Evolutionary conservation across 140 eudicot species (phyloP).

Genomic region (Senecio squalidus): DNA sequence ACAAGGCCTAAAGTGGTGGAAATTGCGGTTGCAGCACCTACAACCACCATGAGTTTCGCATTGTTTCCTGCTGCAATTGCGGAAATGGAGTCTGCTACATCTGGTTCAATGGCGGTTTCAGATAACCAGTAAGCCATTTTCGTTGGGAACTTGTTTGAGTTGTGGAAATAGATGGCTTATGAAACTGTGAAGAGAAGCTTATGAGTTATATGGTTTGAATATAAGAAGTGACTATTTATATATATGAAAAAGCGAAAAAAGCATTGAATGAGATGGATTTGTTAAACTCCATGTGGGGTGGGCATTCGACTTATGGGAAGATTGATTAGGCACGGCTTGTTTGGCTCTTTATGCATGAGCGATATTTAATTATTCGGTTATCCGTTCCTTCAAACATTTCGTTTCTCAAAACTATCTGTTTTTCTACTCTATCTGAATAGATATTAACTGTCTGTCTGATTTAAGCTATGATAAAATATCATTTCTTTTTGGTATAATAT

Average conservation of each 20-base stretch:
- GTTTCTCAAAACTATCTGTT: background rate
- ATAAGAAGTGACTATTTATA: conserved; percentile 20
- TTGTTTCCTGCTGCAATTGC: conserved; percentile 87
- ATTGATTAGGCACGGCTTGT: conserved; percentile 34
- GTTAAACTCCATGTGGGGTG: conserved; percentile 29
- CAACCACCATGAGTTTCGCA: conserved; percentile 68
- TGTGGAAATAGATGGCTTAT: conserved; percentile 20
- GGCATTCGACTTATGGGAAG: conserved; percentile 24
- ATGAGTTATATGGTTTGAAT: conserved; percentile 17
- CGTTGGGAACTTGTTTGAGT: background rate
- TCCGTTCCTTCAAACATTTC: background rate
- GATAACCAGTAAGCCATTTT: conserved; percentile 81
- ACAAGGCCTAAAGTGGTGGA: conserved; percentile 61
- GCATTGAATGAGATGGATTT: conserved; percentile 12
- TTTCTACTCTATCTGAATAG: background rate
- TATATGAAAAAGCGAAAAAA: background rate
- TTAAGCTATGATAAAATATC: too few species aligned
- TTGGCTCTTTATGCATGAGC: conserved; percentile 24
- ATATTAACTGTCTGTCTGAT: too few species aligned
- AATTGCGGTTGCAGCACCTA: conserved; percentile 44
- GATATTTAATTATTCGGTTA: conserved; percentile 9
- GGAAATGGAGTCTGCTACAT: conserved; percentile 75
- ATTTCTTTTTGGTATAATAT: too few species aligned
- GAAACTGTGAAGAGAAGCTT: conserved; percentile 13
- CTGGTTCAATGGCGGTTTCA: conserved; percentile 83